Base-by-base conservation (phyloP, 202 grass and related monocot genomes). In the Setaria italica region DNA sequence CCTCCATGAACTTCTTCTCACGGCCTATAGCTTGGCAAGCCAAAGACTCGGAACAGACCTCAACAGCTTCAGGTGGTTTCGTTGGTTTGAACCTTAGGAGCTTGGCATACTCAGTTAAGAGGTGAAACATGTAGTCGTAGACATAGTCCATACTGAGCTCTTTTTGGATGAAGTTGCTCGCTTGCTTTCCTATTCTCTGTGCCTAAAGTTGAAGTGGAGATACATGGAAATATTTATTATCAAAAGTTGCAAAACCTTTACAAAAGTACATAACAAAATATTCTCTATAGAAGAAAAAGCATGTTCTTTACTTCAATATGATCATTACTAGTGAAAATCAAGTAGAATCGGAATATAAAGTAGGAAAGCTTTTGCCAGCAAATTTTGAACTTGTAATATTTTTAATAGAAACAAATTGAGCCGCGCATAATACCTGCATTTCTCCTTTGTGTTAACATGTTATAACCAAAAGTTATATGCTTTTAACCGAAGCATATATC, bases 61-160 rank as follows among this genome's bases (percentile, higher is more conserved):
- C 94, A 70, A 91, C 65, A 30, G 93, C 88, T 67, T 90, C 76
- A 67, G 85, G 64, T 30, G 94, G 90, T 80, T 85, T 77, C 9
- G 87, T 94, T 55, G 92, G 94, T 42, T 94, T 97, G 87, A 94
- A 97, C 50, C 86, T 88, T 82, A 97, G 86, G 51, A 99, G 97
- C 88, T 97, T 97, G 48, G 92, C 84, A 76, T 97, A 99, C 82
- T 99, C 97, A n/a, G 72, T 91, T 79, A 99, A 76, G 4, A 99
- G 89, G 85, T 97, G 97, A 80, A 99, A 88, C 97, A 99, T 99
- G 78, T 99, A 99, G 35, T 99, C 90, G 4, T 99, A 99, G 25
- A 99, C 85, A 47, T 87, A 88, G 53, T 84, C 88, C 83, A 97
- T 99, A 29, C 51, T 85, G 45, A 99, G 85, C 51, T 92, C 93